Evolutionary conservation across 2,329 filamentous ascomycete species (phyloP).

Genomic region (Cadophora sp.): DNA sequence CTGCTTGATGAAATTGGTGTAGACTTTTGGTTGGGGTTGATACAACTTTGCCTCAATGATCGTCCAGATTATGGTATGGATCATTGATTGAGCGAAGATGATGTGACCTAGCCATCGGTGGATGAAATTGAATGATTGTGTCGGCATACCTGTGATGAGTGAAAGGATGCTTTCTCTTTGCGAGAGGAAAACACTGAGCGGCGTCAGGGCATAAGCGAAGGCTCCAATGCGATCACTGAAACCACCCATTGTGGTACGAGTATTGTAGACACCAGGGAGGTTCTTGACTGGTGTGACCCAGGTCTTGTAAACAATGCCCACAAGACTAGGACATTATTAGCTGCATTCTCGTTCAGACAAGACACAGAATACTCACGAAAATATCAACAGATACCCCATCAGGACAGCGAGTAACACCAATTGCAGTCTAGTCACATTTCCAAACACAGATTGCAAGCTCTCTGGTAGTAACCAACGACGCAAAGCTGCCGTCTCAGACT

Average conservation of each 20-base stretch:
- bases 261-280: slow-evolving; percentile 61
- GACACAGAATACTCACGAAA: slow-evolving; percentile 53
- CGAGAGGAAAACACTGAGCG: slow-evolving; percentile 71
- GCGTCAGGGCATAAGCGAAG: slow-evolving; percentile 76
- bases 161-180: slow-evolving; percentile 74
- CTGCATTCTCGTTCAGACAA: not conserved
- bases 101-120: slow-evolving; percentile 79
- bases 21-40: slow-evolving; percentile 71
- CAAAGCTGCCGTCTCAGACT: slow-evolving; percentile 7
- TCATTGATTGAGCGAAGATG: slow-evolving; percentile 69
- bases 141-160: slow-evolving; percentile 73
- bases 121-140: slow-evolving; percentile 79
- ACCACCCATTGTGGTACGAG: slow-evolving; percentile 68
- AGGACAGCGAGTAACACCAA: slow-evolving; percentile 66
- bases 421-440: slow-evolving; percentile 72
- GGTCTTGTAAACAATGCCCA: slow-evolving; percentile 70
- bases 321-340: slow-evolving; percentile 48
- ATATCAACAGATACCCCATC: slow-evolving; percentile 68
- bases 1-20: slow-evolving; percentile 63
- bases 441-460: slow-evolving; percentile 63
- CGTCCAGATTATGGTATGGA: slow-evolving; percentile 77
- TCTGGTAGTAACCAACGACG: slow-evolving; percentile 65
- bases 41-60: slow-evolving; percentile 72
- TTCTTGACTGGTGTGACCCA: slow-evolving; percentile 74
- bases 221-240: slow-evolving; percentile 74